Evolutionary conservation across 495 filamentous ascomycete species (phyloP), one percentile per base, ranked within the genome.

Genomic region (Daldinia bambusicola): DNA sequence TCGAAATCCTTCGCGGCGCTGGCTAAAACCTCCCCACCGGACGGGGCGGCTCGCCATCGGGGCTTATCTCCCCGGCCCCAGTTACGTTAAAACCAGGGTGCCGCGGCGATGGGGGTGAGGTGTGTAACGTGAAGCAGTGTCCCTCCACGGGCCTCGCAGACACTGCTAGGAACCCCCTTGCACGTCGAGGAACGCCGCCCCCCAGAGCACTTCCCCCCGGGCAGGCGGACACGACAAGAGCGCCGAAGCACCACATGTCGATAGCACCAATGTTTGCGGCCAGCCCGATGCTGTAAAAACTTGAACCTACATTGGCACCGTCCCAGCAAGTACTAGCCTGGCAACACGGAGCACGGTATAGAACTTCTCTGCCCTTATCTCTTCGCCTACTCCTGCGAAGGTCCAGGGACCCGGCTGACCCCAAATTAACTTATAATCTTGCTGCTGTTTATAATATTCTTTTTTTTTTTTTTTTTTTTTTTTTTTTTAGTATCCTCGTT

Each of bases 301-400:
- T 1, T 20, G 20, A 37, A 56, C 53, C 22, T 53, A 48, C 43
- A 26, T 38, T 56, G 53, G 53, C 53, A 18, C 53, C 53, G 53
- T 56, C 53, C 53, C 53, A 16, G 53, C 53, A 56, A 56, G 53
- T 37, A 56, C 53, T 56, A 56, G 53, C 53, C 32, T 34, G 53
- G 53, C 32, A 37, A 56, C 53, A 56, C 53, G 53, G 53, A 37
- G 30, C 32, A 56, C 32, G 53, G 53, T 56, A 56, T 37, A 18
- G 9, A 36, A 37, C 53, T 56, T 56, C 53, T 32, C 53, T 56
- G 53, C 53, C 32, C 31, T 32, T 56, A 56, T 56, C 53, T 56
- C 53, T 36, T 36, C 32, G 53, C 32, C 53, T n/a, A 22, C 53
- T 56, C 32, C 32, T 37, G 53, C 53, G 32, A 56, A 56, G 53